Evolutionary conservation across 2,329 filamentous ascomycete genomes (phyloP), one percentile per base, ranked within the genome.

Genomic region (Apiospora malaysiana): DNA sequence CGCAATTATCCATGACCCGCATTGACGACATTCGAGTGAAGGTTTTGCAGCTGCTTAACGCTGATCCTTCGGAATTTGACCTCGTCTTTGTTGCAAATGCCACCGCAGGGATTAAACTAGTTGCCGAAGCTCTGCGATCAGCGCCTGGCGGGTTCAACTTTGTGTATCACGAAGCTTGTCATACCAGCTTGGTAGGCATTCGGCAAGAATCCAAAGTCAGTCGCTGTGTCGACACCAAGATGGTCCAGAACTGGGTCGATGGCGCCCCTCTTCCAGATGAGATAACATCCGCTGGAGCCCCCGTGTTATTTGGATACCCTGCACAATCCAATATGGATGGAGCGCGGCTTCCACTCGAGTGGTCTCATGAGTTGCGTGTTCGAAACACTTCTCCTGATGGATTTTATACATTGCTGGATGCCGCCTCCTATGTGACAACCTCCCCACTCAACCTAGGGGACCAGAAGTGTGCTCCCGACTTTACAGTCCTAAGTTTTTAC

Each of bases 251-350:
- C 1, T 97, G 93, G 92, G 82, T 95, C 9, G 78, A 80, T 6
- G 81, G 84, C 32, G 72, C 76, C 12, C 72, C 75, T 43, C 76
- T 80, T 27, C 76, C 84, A 74, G 40, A 68, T n/a, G 69, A 77
- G 49, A 68, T 78, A 63, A 73, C 76, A 72, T 45, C 59, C 49
- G 66, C 72, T 67, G 56, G 69, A 46, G 59, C 77, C n/a, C 77
- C 81, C 37, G 79, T 82, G 18, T 74, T 89, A 0, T 94, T 98
- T 79, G 93, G 94, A 40, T 98, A 94, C 79, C 93, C 95, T 9
- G 95, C 92, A 1, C 95, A 98, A 79, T 98, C 95, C 43, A 97
- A 98, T 78, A 93, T 98, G 92, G 92, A 95, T 74, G 95, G 95
- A 2, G 88, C 87, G 27, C 89, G 93, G 69, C 86, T 94, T 71